Percentiles rank a stretch among this genome's conserved stretches.
Evolutionary conservation across 192 early-diverging fungal species (phyloP).

Genomic region (Physocladia obscura): DNA sequence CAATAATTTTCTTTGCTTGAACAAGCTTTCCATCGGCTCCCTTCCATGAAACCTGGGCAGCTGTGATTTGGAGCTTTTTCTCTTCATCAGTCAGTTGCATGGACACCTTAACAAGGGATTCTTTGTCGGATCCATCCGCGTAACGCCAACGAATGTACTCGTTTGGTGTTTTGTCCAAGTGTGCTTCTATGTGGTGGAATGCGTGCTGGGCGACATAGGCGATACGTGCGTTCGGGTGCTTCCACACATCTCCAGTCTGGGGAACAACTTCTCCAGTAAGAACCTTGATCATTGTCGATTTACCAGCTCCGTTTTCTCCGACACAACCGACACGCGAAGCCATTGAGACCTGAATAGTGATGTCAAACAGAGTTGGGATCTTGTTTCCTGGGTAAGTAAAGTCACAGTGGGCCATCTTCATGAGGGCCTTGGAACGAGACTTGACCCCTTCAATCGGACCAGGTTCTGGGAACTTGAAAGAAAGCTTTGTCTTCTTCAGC

Average conservation of each 20-base stretch:
- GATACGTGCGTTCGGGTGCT: slow-evolving; percentile 82
- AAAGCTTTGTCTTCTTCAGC: slow-evolving; percentile 58
- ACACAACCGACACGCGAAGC: slow-evolving; percentile 79
- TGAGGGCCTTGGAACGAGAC: slow-evolving; percentile 75
- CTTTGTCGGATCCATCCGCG: slow-evolving; percentile 74
- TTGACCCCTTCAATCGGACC: slow-evolving; percentile 75
- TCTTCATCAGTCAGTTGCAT: slow-evolving; percentile 70
- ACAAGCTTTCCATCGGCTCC: slow-evolving; percentile 29
- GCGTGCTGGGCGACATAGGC: slow-evolving; percentile 86
- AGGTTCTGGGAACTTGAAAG: slow-evolving; percentile 77
- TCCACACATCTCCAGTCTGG: slow-evolving; percentile 69
- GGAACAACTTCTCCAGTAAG: slow-evolving; percentile 72
- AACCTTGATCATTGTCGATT: slow-evolving; percentile 81
- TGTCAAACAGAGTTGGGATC: slow-evolving; percentile 60
- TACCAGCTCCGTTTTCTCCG: slow-evolving; percentile 84
- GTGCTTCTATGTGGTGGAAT: slow-evolving; percentile 83
- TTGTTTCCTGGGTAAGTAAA: slow-evolving; percentile 74
- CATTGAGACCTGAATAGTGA: slow-evolving; percentile 68
- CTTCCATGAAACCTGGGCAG: slow-evolving; percentile 30
- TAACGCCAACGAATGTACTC: slow-evolving; percentile 85
- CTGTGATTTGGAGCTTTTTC: slow-evolving; percentile 47
- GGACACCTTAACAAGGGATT: slow-evolving; percentile 69
- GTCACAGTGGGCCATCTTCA: slow-evolving; percentile 71
- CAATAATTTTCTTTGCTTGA: slow-evolving; percentile 39
- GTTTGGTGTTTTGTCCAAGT: slow-evolving; percentile 80